Evolutionary conservation across 1,284 basidiomycete genomes (phyloP), one percentile per base, ranked within the genome.

Genomic region (Bothia castanella): DNA sequence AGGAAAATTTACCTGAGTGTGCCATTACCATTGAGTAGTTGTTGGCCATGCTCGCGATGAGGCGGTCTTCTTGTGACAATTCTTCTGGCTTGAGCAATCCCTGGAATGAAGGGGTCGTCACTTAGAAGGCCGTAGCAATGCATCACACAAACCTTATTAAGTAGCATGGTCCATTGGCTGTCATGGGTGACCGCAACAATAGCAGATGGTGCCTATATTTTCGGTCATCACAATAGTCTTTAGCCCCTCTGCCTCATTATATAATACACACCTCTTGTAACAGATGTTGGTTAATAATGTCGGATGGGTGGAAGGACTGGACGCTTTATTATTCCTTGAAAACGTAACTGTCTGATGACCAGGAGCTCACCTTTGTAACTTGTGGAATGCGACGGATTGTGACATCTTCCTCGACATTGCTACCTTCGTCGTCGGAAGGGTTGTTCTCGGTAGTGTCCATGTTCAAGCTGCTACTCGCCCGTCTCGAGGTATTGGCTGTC

Each of bases 341-440:
- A 29, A 29, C 17, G 12, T 19, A 7, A 21, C 3, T 19, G 23
- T 41, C 21, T 34, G 3, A 19, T 27, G 3, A 17, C 2, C n/a
- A 27, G 23, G 17, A 32, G 10, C 25, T 4, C 16, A 60, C 49
- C 27, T 58, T 47, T 10, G 29, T 9, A 16, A 58, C 34, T 47
- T 44, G 46, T 5, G 50, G 58, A 23, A 59, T 45, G n/a, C 36
- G 44, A 9, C 34, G 30, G 7, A 58, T 40, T 13, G 19, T 42
- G 16, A 50, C 12, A 23, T 46, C 45, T 6, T 34, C 47, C 20
- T 16, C 12, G 9, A 13, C 2, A 4, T 25, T 13, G 9, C 59
- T 47, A 34, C 11, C 36, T 23, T 45, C 20, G 10, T 37, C 23
- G 20, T 4, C 17, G 3, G 4, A 13, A 49, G 30, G 13, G 16